Percentiles rank a stretch among this genome's conserved stretches.
These are phyloP conservation scores for Pisolithus marmoratus DNA, from an alignment of 768 basidiomycete genomes.

Conservation along the genomic window DNA sequence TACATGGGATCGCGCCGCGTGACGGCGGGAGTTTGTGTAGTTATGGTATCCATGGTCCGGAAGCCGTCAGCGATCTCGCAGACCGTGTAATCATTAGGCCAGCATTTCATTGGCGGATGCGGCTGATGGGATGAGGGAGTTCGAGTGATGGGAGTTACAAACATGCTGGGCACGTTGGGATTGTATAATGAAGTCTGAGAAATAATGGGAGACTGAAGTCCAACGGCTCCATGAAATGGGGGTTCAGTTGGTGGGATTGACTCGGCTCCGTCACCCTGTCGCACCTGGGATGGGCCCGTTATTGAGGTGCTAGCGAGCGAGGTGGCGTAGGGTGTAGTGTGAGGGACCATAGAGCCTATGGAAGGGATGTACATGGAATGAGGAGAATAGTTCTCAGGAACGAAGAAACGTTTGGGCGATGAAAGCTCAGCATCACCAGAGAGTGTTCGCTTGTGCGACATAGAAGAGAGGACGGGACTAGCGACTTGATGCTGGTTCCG, in stretches of 20 bases:
- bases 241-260: slow-evolving; percentile 6
- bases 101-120: slow-evolving; percentile 62
- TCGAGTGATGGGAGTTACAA: slow-evolving; percentile 12
- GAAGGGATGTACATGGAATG: slow-evolving; percentile 25
- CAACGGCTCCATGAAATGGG: slow-evolving; percentile 13
- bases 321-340: slow-evolving; percentile 25
- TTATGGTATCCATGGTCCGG: slow-evolving; percentile 39
- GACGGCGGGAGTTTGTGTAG: slow-evolving; percentile 33
- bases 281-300: slow-evolving; percentile 6
- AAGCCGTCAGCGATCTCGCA: slow-evolving; percentile 60
- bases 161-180: slow-evolving; percentile 15
- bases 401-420: slow-evolving; percentile 24
- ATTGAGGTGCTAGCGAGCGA: too few relatives aligned
- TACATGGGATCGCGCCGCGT: too few relatives aligned
- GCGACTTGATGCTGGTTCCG: slow-evolving; percentile 10
- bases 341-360: slow-evolving; percentile 22
- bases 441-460: slow-evolving; percentile 22
- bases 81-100: slow-evolving; percentile 75
- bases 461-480: neutral
- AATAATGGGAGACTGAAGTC: slow-evolving; percentile 14
- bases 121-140: slow-evolving; percentile 45
- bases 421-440: slow-evolving; percentile 17
- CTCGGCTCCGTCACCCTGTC: slow-evolving; percentile 7
- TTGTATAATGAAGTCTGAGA: slow-evolving; percentile 17
- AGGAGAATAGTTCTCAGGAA: slow-evolving; percentile 19